Base-by-base conservation (phyloP, 2,329 filamentous ascomycete genomes). In the Hawksworthiomyces lignivorus region DNA sequence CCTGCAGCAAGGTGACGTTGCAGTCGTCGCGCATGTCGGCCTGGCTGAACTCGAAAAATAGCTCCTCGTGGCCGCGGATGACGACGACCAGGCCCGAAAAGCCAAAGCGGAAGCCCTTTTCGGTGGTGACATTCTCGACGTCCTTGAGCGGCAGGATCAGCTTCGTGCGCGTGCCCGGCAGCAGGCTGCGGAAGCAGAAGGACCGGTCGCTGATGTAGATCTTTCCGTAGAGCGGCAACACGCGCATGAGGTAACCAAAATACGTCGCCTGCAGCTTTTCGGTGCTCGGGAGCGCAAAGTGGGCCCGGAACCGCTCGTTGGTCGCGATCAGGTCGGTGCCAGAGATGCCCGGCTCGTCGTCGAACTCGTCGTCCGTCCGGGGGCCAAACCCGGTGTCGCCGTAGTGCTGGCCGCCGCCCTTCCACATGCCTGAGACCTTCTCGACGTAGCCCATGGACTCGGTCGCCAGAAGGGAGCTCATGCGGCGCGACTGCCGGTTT, bases 361-460 rank as follows among this genome's bases (percentile, higher is more conserved):
- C 67, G 18, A 62, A 57, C n/a, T 76, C 70, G 14, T 78, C 73
- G 33, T 79, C 73, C 2, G 68, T 67, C 22, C 63, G 66, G 31
- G 73, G 62, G 18, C 65, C 72, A 33, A 12, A 10, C 5, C 65
- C 28, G 4, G 30, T 60, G 3, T 70, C 70, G 32, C 77, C 84
- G 54, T 97, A 98, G 61, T 97, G 90, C 54, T 83, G 88, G 53
- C 83, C 82, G 11, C 87, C 87, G 26, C 92, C 92, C 51, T 88
- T 86, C 80, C 92, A 92, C 85, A 97, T 97, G 28, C 88, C 90
- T 0, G 90, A 94, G 0, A 97, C 89, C 61, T 96, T 97, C 56
- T 94, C 89, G 24, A 95, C 83, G 57, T 97, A 97, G 2, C 87
- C 88, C 81, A 95, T 94, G 1, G 90, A 94, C 59, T 96, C 89